Evolutionary conservation across 805 yeast genomes (phyloP), one percentile per base, ranked within the genome.

Genomic region (Barnettozyma sp.): DNA sequence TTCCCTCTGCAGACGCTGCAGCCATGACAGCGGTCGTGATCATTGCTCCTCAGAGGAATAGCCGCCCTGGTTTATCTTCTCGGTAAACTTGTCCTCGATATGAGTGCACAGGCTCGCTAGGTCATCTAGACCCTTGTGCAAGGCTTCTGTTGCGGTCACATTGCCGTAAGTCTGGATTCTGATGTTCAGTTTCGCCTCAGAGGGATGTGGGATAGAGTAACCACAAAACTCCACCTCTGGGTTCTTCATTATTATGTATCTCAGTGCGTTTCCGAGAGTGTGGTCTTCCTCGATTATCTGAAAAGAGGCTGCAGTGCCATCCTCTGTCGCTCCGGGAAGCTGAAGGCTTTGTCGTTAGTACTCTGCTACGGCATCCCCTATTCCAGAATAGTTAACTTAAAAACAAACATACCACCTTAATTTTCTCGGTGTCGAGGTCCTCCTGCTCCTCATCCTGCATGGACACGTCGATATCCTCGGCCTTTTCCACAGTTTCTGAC

Each of bases 211-310:
- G 48, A 92, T 92, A 29, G 97, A 86, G 64, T 92, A 92, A 38
- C 98, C 98, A 56, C 97, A 90, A 59, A 92, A 92, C 56, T 92
- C 98, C 18, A 92, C 98, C 46, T 87, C 94, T 25, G 97, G 96
- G 55, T 92, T 92, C 64, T 90, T 88, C 95, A 92, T 87, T 50
- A 92, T 86, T 57, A 90, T 78, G 61, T 87, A 88, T 58, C 97
- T 78, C 35, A 92, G 71, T 6, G 97, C 82, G 54, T 92, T 92
- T 17, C 98, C 98, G 34, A 92, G 63, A 2, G 98, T 92, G 58
- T 92, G 98, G 62, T 92, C 98, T 60, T 92, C 98, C 48, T 87
- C 92, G 22, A 76, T 58, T 42, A 92, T 81, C 61, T 90, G 95
- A 66, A 92, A 92, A 5, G 96, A 85, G 1, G 95, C 96, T 19